Evolutionary conservation across 345 rosid species (phyloP).

Genomic region (Euphorbia lathyris): DNA sequence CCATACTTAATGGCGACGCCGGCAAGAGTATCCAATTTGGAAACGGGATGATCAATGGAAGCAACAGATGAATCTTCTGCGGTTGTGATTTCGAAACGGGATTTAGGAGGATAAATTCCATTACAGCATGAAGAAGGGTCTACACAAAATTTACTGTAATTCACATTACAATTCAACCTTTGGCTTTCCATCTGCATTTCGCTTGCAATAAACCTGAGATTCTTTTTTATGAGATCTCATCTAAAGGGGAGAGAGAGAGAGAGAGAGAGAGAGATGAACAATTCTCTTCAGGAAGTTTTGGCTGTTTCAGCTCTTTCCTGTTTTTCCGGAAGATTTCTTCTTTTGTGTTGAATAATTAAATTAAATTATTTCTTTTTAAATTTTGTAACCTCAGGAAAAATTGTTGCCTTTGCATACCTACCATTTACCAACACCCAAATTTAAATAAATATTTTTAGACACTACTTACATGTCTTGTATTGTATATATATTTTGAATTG

Average conservation of each 20-base stretch:
- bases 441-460: no score
- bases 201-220: background rate
- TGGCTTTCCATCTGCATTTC: slow-evolving; percentile 42
- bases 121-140: background rate
- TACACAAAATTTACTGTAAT: slow-evolving; percentile 13
- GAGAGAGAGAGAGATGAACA: no score
- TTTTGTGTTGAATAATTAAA: no score
- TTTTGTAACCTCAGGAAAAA: no score
- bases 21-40: slow-evolving; percentile 32
- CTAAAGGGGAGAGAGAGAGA: no score
- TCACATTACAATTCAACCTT: slow-evolving; percentile 21
- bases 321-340: background rate
- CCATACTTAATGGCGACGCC: slow-evolving; percentile 39
- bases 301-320: background rate
- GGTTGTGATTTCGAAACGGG: background rate
- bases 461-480: no score
- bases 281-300: no score
- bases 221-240: no score
- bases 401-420: no score
- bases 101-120: background rate
- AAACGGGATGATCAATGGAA: slow-evolving; percentile 26
- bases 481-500: no score
- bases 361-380: no score
- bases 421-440: no score
- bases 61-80: background rate